Evolutionary conservation across 1,139 yeast species (phyloP), one percentile per base, ranked within the genome.

Genomic region (Candida albicans): DNA sequence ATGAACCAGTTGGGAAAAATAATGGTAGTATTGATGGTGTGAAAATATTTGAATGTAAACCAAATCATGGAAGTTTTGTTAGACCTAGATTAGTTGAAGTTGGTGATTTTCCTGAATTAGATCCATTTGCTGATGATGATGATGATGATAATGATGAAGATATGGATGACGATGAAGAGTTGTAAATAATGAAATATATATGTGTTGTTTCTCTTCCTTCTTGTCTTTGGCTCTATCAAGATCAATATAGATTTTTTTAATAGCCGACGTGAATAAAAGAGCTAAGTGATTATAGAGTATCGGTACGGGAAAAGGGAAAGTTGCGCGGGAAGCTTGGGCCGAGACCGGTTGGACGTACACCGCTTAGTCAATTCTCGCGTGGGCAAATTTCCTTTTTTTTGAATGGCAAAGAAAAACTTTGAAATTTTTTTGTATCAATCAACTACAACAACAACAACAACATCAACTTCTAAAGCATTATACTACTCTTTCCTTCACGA

Each of bases 21-120:
- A 62, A 67, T 49, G 78, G 79, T 1, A 55, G 57, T 51, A 65
- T 75, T 22, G 73, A 64, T 9, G 68, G 65, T 1, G 52, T 53
- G 3, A 51, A 50, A 38, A 35, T 68, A 11, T 79, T 78, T 54
- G 52, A 55, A 6, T 70, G 78, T 48, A 51, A 58, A 33, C 54
- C 52, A 1, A 66, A 67, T 28, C 77, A 77, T 50, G 83, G 83
- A 1, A 74, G 80, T 44, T 77, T 79, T 55, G 72, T 78, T 18
- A 68, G 67, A 46, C 82, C 83, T 1, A 62, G 61, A 42, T 69
- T 65, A 45, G 75, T 78, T 8, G 80, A 75, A 50, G 71, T 72
- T 22, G 84, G 84, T 1, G 81, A 79, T 46, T 78, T 67, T 45
- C 80, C 82, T 0, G 77, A 73, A 45, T 47, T 67, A 33, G 70